phyloP scores from a whole-genome alignment of 2,329 filamentous ascomycete genomes.

The Fusarium domesticum region DNA sequence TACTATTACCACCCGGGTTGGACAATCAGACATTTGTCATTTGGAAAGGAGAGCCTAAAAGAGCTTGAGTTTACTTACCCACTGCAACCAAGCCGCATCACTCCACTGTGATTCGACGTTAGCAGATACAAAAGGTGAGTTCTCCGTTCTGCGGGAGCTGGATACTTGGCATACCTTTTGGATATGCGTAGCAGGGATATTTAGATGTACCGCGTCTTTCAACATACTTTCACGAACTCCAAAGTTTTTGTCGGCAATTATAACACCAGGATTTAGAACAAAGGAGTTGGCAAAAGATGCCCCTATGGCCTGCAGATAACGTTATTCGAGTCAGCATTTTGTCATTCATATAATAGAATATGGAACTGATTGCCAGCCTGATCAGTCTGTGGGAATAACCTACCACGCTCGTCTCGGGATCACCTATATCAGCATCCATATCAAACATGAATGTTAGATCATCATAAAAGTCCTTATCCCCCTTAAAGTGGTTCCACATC shows the following conservation, averaged over 20 bases:
- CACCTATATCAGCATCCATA: not conserved
- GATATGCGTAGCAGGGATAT: not conserved
- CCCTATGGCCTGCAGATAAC: not conserved
- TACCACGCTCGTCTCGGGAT: not conserved
- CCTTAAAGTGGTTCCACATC: not conserved
- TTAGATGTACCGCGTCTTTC: no score
- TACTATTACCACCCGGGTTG: not conserved
- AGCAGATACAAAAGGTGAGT: not conserved
- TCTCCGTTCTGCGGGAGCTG: not conserved
- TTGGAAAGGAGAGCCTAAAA: not conserved
- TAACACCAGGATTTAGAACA: not conserved
- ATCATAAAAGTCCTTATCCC: not conserved
- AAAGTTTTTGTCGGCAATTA: conserved; percentile 5
- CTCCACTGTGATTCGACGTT: conserved; percentile 6
- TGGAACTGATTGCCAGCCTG: not conserved
- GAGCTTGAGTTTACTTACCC: conserved; percentile 1
- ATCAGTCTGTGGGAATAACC: not conserved
- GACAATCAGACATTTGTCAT: not conserved
- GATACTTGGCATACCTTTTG: not conserved
- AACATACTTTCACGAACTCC: not conserved
- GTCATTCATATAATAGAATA: not conserved
- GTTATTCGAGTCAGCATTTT: not conserved
- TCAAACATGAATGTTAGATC: not conserved
- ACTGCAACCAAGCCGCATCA: conserved; percentile 7
- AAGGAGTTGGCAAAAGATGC: conserved; percentile 3